Evolutionary conservation across 192 early-diverging fungal genomes (phyloP).

Genomic region (Mortierella antarctica): DNA sequence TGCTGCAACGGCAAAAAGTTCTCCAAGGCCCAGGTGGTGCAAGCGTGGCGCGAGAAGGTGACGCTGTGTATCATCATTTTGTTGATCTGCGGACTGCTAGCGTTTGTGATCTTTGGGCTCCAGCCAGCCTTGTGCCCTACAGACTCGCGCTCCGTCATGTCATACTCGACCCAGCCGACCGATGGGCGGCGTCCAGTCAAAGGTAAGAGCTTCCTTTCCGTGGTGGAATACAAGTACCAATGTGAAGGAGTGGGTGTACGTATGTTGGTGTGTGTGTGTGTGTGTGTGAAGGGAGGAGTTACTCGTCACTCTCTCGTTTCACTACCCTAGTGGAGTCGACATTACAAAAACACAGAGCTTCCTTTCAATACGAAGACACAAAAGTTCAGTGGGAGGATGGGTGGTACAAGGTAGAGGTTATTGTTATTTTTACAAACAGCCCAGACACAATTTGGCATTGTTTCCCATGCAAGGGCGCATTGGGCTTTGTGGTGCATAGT

Average conservation of each 20-base stretch:
- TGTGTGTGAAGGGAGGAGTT: not conserved
- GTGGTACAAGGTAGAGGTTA: no score
- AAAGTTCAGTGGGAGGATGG: no score
- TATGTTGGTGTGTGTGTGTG: not conserved
- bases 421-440: no score
- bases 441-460: no score
- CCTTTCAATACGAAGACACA: no score
- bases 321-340: no score
- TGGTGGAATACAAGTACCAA: not conserved
- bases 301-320: not conserved
- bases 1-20: constrained; percentile 54
- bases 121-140: constrained; percentile 44
- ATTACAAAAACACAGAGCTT: no score
- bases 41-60: constrained; percentile 71
- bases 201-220: not conserved
- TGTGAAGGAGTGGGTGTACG: not conserved
- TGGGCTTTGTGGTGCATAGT: no score
- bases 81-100: constrained; percentile 48
- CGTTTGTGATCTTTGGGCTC: constrained; percentile 64
- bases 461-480: no score
- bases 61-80: constrained; percentile 58
- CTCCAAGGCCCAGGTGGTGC: constrained; percentile 50
- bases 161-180: constrained; percentile 9
- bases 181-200: not conserved
- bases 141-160: not conserved